Base-by-base conservation (phyloP, 495 filamentous ascomycete species). In the Penicillium samsonianum region DNA sequence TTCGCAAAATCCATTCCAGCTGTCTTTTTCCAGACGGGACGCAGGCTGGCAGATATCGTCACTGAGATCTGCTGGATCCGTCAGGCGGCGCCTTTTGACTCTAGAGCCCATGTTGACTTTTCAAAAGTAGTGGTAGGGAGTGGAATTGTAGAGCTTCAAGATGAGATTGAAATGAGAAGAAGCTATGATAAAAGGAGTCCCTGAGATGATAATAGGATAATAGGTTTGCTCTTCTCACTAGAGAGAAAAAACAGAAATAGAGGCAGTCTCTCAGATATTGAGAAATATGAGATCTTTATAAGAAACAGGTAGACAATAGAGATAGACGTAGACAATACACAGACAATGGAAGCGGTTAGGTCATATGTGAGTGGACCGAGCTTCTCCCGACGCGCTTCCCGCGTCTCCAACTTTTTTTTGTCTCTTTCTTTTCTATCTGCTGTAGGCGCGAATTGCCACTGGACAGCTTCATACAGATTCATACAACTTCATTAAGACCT, bases 1-100 rank as follows among this genome's bases (percentile, higher is more conserved):
- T 65, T 96, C 92, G 44, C 87, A 88, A 80, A 91, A 98, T 23
- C 91, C 91, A 58, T 82, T 81, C 87, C 87, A 90, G 9, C 47
- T 68, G 42, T 62, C 51, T 55, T 76, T 81, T 35, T 84, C 80
- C 6, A 70, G 57, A 7, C 51, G 45, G 5, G 70, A 79, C 6
- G 76, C 78, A 33, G 75, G 65, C 40, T 62, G 60, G 57, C 62
- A 71, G 49, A 73, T 65, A 22, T 71, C 65, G n/a, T 69, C 63
- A 31, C 57, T 58, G n/a, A 55, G 42, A 9, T 58, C 59, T 22
- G 38, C 50, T 3, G 60, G 50, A 25, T 53, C 58, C 33, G 62
- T 63, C 33, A 74, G 35, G 6, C 75, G 74, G 51, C 65, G 65
- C 55, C 73, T 67, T 61, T 76, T 79, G 16, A 61, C 41, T 12